These are phyloP conservation scores for Hypoxylon crocopeplum DNA, from an alignment of 495 filamentous ascomycete species.

Conservation along the genomic window DNA sequence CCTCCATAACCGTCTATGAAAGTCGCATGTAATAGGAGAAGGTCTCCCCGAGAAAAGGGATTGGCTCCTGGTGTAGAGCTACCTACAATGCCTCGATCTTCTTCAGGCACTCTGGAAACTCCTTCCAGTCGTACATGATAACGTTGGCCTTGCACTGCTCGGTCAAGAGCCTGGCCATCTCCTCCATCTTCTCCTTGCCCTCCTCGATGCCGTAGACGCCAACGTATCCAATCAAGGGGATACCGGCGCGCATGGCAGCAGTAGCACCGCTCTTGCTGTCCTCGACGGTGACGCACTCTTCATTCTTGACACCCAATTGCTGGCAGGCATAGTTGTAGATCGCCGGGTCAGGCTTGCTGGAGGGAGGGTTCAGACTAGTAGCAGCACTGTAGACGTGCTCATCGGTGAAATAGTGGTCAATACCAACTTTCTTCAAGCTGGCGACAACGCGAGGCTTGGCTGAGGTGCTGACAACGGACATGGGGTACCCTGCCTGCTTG, in stretches of 20 bases:
- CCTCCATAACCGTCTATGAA: conserved; percentile 2
- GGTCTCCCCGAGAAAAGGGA: conserved; percentile 1
- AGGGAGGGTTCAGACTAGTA: conserved; percentile 76
- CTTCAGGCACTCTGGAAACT: conserved; percentile 74
- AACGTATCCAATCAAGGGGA: conserved; percentile 86
- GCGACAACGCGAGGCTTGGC: conserved; percentile 81
- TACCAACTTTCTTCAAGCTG: conserved; percentile 78
- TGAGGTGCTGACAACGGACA: conserved; percentile 83
- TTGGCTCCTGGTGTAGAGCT: neutral
- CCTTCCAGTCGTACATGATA: conserved; percentile 86
- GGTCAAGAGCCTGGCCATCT: conserved; percentile 73
- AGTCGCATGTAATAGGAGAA: neutral
- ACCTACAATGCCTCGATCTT: conserved; percentile 63
- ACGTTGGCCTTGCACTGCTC: conserved; percentile 71
- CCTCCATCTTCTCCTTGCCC: conserved; percentile 67
- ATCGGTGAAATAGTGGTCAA: conserved; percentile 78
- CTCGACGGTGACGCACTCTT: conserved; percentile 84
- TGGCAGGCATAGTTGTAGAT: conserved; percentile 87
- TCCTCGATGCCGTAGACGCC: conserved; percentile 71
- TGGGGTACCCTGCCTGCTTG: conserved; percentile 66
- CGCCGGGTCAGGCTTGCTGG: conserved; percentile 91
- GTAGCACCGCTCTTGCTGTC: conserved; percentile 88
- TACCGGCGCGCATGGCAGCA: conserved; percentile 80
- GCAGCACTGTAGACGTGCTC: conserved; percentile 85
- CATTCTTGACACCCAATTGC: conserved; percentile 72